These are phyloP conservation scores for Spinacia oleracea DNA, from an alignment of 179 eudicot species.

Conservation along the genomic window DNA sequence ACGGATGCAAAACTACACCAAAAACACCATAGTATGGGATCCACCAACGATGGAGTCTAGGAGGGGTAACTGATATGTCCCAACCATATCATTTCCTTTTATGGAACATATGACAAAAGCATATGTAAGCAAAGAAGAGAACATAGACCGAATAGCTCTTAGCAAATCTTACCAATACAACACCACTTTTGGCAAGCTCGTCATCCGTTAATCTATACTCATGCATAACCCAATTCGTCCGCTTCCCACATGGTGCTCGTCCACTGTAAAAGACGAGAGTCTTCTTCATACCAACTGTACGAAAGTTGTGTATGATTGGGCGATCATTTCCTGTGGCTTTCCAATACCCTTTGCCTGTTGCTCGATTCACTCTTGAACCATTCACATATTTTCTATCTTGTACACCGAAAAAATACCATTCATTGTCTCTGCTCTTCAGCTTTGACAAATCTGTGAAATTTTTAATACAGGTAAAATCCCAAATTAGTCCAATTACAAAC, in stretches of 20 bases:
- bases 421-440: conserved; percentile 81
- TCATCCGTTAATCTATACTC: conserved; percentile 84
- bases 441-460: conserved; percentile 60
- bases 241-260: conserved; percentile 90
- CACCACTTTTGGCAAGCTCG: conserved; percentile 69
- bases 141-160: neutral
- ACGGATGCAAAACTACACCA: neutral
- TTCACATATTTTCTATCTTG: conserved; percentile 89
- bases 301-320: conserved; percentile 63
- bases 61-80: neutral
- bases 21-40: neutral
- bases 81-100: neutral
- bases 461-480: neutral
- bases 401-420: conserved; percentile 97
- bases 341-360: conserved; percentile 92
- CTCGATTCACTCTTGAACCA: conserved; percentile 92
- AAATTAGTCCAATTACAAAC: neutral
- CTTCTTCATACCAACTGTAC: conserved; percentile 93
- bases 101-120: neutral
- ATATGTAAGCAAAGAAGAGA: neutral
- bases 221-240: conserved; percentile 99
- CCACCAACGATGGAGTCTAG: neutral
- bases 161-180: conserved; percentile 59
- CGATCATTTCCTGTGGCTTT: conserved; percentile 97
- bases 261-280: conserved; percentile 95